phyloP scores from a whole-genome alignment of 176 grass and related monocot species.

The Cocos nucifera region DNA sequence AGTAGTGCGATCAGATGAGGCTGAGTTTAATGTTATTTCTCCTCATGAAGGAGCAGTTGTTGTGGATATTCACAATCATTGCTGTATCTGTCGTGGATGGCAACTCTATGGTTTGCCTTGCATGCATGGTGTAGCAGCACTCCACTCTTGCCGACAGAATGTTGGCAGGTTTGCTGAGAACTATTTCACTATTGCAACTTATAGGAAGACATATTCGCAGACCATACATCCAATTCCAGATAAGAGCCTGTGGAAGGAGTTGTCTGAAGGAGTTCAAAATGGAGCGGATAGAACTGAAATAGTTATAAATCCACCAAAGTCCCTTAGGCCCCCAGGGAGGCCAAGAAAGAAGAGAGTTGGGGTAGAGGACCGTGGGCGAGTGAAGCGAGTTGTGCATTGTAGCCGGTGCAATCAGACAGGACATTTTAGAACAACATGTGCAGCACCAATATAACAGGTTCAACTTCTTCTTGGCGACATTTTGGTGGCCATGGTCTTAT shows the following conservation, averaged over 20 bases:
- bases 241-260: constrained; percentile 66
- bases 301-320: constrained; percentile 75
- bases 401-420: constrained; percentile 96
- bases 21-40: constrained; percentile 82
- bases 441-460: constrained; percentile 55
- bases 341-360: constrained; percentile 80
- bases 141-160: constrained; percentile 88
- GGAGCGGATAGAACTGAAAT: constrained; percentile 29
- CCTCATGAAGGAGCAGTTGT: constrained; percentile 63
- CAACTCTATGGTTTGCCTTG: constrained; percentile 82
- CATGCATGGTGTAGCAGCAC: constrained; percentile 82
- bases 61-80: constrained; percentile 85
- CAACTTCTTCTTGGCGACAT: background rate
- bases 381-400: constrained; percentile 84
- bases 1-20: constrained; percentile 70
- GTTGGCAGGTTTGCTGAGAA: constrained; percentile 90
- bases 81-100: constrained; percentile 81
- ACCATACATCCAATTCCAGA: constrained; percentile 97
- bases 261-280: constrained; percentile 21
- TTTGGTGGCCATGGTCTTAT: constrained; percentile 19
- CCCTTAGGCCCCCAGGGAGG: constrained; percentile 50
- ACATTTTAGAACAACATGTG: constrained; percentile 87
- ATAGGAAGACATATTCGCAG: constrained; percentile 87
- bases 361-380: constrained; percentile 50
- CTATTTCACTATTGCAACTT: constrained; percentile 71